Evolutionary conservation across 192 early-diverging fungal species (phyloP).

Genomic region (Endogone sp.): DNA sequence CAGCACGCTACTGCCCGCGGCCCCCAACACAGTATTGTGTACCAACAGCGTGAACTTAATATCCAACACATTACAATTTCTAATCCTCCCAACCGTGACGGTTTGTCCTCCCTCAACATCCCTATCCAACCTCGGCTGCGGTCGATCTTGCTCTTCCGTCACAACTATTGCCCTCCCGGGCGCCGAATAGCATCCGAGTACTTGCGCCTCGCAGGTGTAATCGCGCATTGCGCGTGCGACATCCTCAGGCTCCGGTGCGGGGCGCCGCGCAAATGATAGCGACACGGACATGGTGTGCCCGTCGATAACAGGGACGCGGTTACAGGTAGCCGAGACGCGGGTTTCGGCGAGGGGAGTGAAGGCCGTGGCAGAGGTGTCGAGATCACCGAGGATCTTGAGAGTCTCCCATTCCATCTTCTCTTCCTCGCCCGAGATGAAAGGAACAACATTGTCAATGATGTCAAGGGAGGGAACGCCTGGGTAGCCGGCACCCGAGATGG

Average conservation of each 20-base stretch:
- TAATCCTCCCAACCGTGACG: conserved; percentile 90
- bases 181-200: conserved; percentile 72
- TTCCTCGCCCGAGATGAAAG: conserved; percentile 93
- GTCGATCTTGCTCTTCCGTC: conserved; percentile 72
- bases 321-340: conserved; percentile 91
- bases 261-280: conserved; percentile 72
- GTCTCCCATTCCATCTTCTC: conserved; percentile 96
- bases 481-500: conserved; percentile 97
- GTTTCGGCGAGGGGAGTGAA: conserved; percentile 54
- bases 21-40: conserved; percentile 97
- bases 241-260: conserved; percentile 47
- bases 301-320: conserved; percentile 95
- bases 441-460: conserved; percentile 95
- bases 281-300: conserved; percentile 92
- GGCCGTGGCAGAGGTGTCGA: conserved; percentile 44
- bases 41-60: conserved; percentile 87
- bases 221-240: conserved; percentile 64
- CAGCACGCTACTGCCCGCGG: conserved; percentile 89
- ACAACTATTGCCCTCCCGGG: conserved; percentile 78
- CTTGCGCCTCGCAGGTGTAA: conserved; percentile 83
- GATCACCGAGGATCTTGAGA: conserved; percentile 82
- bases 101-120: conserved; percentile 80
- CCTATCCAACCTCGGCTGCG: conserved; percentile 93
- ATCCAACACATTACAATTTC: conserved; percentile 83
- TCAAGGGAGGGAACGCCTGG: conserved; percentile 94